Percentiles rank a stretch among this genome's conserved stretches.
These are phyloP conservation scores for Solanum microdontum DNA, from an alignment of 257 asterid genomes.

Conservation along the genomic window DNA sequence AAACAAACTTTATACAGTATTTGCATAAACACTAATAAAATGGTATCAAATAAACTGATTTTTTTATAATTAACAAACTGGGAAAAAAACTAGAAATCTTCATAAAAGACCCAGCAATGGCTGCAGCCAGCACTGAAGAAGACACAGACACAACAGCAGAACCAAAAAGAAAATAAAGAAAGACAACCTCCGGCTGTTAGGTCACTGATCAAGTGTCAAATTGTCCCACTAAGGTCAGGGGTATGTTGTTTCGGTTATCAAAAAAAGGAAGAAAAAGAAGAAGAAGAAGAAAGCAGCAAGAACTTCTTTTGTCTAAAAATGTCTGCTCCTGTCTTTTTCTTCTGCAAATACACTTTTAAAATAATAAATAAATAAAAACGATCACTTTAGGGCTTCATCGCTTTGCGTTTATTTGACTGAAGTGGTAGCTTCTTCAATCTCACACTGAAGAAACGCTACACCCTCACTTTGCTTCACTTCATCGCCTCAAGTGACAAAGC, in stretches of 20 bases:
- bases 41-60: neutral
- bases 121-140: neutral
- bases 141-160: neutral
- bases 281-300: neutral
- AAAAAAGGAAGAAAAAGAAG: too few species aligned
- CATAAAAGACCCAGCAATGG: neutral
- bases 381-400: neutral
- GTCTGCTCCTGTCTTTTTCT: neutral
- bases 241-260: too few species aligned
- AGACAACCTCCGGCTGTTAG: neutral
- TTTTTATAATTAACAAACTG: neutral
- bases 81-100: neutral
- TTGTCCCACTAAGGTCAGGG: neutral
- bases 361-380: neutral
- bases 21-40: neutral
- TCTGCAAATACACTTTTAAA: neutral
- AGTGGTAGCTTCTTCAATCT: neutral
- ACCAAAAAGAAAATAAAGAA: neutral
- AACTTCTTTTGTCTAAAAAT: neutral
- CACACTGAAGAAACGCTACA: neutral
- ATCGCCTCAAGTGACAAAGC: neutral
- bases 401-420: neutral
- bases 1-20: neutral
- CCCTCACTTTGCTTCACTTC: neutral
- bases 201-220: neutral